These are phyloP conservation scores for Boletus subcaerulescens DNA, from an alignment of 768 basidiomycete genomes.

Conservation along the genomic window DNA sequence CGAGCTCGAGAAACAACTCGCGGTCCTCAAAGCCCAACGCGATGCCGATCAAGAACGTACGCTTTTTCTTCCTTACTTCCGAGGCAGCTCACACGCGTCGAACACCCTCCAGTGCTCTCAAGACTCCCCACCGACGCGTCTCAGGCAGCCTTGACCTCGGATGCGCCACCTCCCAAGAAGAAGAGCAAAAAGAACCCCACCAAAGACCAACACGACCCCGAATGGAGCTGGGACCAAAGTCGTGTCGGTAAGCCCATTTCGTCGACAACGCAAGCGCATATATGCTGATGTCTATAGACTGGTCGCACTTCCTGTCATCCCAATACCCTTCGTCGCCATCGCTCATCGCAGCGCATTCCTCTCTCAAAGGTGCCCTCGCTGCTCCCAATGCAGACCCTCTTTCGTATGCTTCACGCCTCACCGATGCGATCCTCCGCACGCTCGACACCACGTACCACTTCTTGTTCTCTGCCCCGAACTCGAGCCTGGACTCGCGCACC, in stretches of 20 bases:
- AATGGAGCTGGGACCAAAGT: conserved; percentile 23
- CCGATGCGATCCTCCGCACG: conserved; percentile 19
- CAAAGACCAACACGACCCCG: conserved; percentile 15
- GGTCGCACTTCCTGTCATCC: conserved; percentile 18
- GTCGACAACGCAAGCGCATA: background rate
- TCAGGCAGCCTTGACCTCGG: conserved; percentile 10
- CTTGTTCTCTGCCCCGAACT: conserved; percentile 12
- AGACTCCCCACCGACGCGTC: conserved; percentile 15
- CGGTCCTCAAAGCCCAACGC: conserved; percentile 16
- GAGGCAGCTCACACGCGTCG: background rate
- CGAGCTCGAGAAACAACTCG: conserved; percentile 26
- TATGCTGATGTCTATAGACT: conserved; percentile 12
- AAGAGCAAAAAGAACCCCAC: conserved; percentile 22
- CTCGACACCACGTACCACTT: conserved; percentile 19
- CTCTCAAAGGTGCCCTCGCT: conserved; percentile 20
- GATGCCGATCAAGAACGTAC: conserved; percentile 26
- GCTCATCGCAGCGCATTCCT: conserved; percentile 18
- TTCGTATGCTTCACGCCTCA: conserved; percentile 10
- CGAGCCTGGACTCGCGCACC: background rate
- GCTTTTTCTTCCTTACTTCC: background rate
- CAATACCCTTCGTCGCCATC: conserved; percentile 24
- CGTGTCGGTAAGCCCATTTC: conserved; percentile 11
- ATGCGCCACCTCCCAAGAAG: conserved; percentile 25
- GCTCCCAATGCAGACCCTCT: conserved; percentile 4
- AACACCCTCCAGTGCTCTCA: conserved; percentile 17